Percentiles rank a stretch among this genome's conserved stretches.
These are phyloP conservation scores for Cryphonectria parasitica DNA, from an alignment of 2,329 filamentous ascomycete genomes.

Conservation along the genomic window DNA sequence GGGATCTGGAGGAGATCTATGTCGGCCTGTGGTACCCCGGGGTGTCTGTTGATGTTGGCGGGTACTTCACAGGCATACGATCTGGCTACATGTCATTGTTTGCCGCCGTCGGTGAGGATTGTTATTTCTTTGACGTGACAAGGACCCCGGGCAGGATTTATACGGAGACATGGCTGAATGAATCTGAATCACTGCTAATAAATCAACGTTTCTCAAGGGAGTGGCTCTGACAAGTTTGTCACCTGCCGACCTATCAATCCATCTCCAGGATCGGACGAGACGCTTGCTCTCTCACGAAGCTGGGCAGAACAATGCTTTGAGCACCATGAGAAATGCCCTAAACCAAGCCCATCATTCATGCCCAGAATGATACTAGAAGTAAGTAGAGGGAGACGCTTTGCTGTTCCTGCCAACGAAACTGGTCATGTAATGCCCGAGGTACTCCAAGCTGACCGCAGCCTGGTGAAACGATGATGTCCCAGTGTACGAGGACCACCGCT, in stretches of 20 bases:
- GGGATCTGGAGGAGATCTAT: background rate
- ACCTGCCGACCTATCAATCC: background rate
- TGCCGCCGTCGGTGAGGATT: background rate
- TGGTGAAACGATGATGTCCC: background rate
- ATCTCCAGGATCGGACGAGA: background rate
- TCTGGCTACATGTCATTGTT: background rate
- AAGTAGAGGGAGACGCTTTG: background rate
- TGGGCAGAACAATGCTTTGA: background rate
- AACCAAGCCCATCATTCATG: conserved; percentile 8
- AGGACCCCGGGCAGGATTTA: no score
- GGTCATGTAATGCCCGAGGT: no score
- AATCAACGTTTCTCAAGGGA: background rate
- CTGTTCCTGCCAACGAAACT: background rate
- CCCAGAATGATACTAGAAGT: background rate
- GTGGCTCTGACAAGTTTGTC: background rate
- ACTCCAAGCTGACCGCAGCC: background rate
- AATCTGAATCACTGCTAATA: background rate
- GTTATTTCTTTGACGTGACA: no score
- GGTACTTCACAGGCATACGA: background rate
- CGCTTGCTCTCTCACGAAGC: background rate
- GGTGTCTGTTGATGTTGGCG: background rate
- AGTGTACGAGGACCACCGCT: background rate
- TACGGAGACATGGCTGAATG: background rate
- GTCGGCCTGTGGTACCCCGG: background rate
- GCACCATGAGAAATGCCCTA: background rate